A percentile compares a stretch with the other conserved stretches of the same genome.
Evolutionary conservation across 1,139 yeast species (phyloP).

Genomic region (Nadsonia commutata): DNA sequence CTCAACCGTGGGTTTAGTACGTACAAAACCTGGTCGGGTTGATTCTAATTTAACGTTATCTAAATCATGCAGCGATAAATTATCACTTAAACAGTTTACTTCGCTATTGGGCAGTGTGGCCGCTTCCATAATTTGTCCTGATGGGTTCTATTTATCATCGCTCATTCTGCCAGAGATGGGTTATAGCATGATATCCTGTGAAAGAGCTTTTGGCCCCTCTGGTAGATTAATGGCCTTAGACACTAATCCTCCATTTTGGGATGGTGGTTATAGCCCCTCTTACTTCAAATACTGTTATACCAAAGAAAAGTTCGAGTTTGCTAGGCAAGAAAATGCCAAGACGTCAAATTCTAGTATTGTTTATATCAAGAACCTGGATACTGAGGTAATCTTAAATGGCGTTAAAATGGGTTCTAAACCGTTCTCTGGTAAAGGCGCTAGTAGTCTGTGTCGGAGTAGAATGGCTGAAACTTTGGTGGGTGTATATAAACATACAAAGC

Average conservation of each 20-base stretch:
- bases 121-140: constrained; percentile 24
- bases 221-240: constrained; percentile 7
- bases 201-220: constrained; percentile 25
- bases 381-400: constrained; percentile 21
- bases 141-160: constrained; percentile 33
- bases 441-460: constrained; percentile 13
- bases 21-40: constrained; percentile 83
- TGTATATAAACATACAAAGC: not conserved
- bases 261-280: constrained; percentile 4
- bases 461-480: constrained; percentile 7
- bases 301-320: constrained; percentile 9
- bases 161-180: constrained; percentile 37
- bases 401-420: constrained; percentile 22
- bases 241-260: constrained; percentile 3
- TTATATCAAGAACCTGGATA: constrained; percentile 7
- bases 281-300: constrained; percentile 9
- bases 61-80: constrained; percentile 80
- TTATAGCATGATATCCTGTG: constrained; percentile 25
- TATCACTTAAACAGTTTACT: constrained; percentile 46
- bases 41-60: constrained; percentile 61
- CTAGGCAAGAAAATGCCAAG: constrained; percentile 8
- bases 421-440: constrained; percentile 13
- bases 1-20: constrained; percentile 41
- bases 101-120: constrained; percentile 43
- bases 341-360: constrained; percentile 15